Base-by-base conservation (phyloP, 306 rosid species). In the Vachellia collinsii region DNA sequence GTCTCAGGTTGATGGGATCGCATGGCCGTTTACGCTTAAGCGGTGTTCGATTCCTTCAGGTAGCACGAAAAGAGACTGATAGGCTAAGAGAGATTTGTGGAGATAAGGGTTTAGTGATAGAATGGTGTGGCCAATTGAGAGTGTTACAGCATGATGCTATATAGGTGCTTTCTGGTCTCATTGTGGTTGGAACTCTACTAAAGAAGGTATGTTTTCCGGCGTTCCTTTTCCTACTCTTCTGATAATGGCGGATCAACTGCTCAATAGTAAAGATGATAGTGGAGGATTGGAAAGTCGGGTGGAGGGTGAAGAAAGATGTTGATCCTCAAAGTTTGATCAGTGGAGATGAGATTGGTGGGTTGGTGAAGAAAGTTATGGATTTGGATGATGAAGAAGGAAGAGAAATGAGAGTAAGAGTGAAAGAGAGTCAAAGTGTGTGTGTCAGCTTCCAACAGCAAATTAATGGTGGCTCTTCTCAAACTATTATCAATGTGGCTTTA, bases 201-300 rank as follows among this genome's bases (percentile, higher is more conserved):
- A 44, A n/a, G 94, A 92, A 83, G 91, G 82, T 51, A 42, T 81
- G n/a, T 88, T 80, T 59, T 29, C 76, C 38, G 94, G 94, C 29
- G 87, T 85, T 70, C 91, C 94, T 7, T 83, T 92, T 71, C 85
- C 88, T 25, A 73, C 92, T 0, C 84, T 74, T 37, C 92, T 94
- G 0, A 68, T 92, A 9, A 11, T 9, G 1, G 25, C 79, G 62
- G 97, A 92, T 44, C 94, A 92, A 69, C 63, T 53, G 0, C 3
- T 72, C 8, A 85, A 86, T 19, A 34, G 85, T 66, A 84, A 29
- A 85, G 78, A 20, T 71, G 0, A 78, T 91, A 1, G 88, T 81
- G 14, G 91, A 89, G 66, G 90, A 89, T 11, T 91, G 93, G 93
- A 86, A 88, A 64, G 74, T 81, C 74, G 95, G 95, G 17, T 91